A percentile compares a stretch with the other conserved stretches of the same genome.
phyloP scores from a whole-genome alignment of 768 basidiomycete species.

The Galerina sulciceps region DNA sequence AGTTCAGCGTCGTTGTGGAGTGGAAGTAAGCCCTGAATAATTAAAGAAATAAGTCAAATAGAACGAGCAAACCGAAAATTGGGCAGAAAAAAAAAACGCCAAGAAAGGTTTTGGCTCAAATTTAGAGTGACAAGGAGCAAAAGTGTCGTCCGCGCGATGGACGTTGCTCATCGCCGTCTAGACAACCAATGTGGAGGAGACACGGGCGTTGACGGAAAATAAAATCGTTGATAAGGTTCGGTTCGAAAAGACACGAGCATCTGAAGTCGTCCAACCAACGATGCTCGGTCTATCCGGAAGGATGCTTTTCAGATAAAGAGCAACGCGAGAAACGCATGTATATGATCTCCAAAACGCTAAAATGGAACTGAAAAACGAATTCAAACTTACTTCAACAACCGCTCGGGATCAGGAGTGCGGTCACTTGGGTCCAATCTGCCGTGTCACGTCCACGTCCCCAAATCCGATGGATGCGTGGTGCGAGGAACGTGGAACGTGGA shows the following conservation, averaged over 20 bases:
- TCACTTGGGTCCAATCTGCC: conserved; percentile 71
- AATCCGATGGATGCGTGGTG: neutral
- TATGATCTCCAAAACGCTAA: neutral
- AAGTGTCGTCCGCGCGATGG: too few relatives aligned
- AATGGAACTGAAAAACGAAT: neutral
- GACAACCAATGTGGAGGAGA: too few relatives aligned
- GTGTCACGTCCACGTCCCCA: neutral
- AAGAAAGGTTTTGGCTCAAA: too few relatives aligned
- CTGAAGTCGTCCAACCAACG: neutral
- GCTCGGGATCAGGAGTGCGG: conserved; percentile 87
- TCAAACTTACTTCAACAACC: conserved; percentile 70
- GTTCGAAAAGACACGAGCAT: neutral
- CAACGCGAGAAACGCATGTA: too few relatives aligned
- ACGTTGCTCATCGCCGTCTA: too few relatives aligned
- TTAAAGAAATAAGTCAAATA: neutral
- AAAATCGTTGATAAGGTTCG: neutral
- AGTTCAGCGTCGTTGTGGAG: conserved; percentile 91
- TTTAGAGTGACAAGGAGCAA: neutral
- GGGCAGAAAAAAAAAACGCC: neutral
- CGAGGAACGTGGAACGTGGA: neutral
- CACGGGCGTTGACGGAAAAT: neutral
- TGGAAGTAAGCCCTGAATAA: conserved; percentile 94
- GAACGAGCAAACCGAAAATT: neutral
- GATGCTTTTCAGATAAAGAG: too few relatives aligned
- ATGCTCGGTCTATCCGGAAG: neutral